Percentiles rank a stretch among this genome's conserved stretches.
Conservation (phyloP, 345 rosid species). For the Dipteronia sinensis region DNA sequence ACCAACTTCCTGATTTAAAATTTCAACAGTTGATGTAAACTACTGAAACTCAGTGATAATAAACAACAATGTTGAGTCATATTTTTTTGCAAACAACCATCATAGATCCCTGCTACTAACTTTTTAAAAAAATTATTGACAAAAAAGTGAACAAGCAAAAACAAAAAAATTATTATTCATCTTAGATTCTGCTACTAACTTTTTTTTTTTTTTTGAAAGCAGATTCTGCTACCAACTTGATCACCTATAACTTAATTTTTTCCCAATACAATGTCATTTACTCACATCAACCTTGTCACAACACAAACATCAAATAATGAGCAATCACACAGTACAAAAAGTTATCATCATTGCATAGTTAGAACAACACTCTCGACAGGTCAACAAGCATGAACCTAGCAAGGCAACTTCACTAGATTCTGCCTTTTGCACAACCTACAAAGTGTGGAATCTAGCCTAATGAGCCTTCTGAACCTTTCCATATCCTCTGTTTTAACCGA, state of each 20-base stretch:
- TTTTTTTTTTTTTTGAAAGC: not conserved
- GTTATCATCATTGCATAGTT: not conserved
- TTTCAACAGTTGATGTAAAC: no score
- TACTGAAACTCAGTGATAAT: not conserved
- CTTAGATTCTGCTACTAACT: not conserved
- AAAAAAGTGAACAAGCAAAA: not conserved
- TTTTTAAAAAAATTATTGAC: no score
- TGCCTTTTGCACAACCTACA: slow-evolving; percentile 17
- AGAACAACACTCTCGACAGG: not conserved
- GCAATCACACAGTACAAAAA: not conserved
- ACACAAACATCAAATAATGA: not conserved
- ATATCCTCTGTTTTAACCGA: slow-evolving; percentile 30
- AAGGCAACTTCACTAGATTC: slow-evolving; percentile 19
- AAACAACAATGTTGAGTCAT: not conserved
- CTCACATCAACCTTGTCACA: not conserved
- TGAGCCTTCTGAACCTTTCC: slow-evolving; percentile 20
- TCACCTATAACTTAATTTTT: not conserved
- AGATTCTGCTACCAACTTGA: not conserved
- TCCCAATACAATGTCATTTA: not conserved
- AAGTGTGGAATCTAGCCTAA: slow-evolving; percentile 10
- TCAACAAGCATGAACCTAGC: not conserved
- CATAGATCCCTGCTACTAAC: no score
- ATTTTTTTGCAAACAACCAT: no score
- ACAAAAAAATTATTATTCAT: not conserved
- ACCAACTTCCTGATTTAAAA: not conserved